phyloP scores from a whole-genome alignment of 1,284 basidiomycete species.

The Fomes fomentarius region DNA sequence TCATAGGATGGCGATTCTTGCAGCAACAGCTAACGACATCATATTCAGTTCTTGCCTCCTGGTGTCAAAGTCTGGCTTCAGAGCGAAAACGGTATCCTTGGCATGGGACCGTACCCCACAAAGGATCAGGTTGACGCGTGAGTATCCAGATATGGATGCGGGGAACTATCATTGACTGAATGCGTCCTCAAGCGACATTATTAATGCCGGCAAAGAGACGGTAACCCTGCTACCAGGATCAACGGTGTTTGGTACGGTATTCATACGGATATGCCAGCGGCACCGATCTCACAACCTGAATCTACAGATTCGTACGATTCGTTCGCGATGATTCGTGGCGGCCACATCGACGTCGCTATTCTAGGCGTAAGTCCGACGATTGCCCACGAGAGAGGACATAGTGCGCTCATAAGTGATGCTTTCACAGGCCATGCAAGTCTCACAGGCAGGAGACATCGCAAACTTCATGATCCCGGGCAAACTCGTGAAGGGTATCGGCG shows the following conservation, averaged over 20 bases:
- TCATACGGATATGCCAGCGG: slow-evolving; percentile 10
- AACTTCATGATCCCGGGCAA: slow-evolving; percentile 99
- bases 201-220: slow-evolving; percentile 97
- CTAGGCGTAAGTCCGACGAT: slow-evolving; percentile 52
- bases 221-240: slow-evolving; percentile 92
- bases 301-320: slow-evolving; percentile 81
- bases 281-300: background rate
- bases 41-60: slow-evolving; percentile 65
- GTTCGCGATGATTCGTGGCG: slow-evolving; percentile 96
- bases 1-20: too few relatives aligned
- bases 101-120: slow-evolving; percentile 94
- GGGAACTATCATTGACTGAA: slow-evolving; percentile 4
- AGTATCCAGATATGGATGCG: slow-evolving; percentile 36
- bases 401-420: slow-evolving; percentile 14
- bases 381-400: slow-evolving; percentile 1
- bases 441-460: slow-evolving; percentile 90
- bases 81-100: slow-evolving; percentile 94
- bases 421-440: slow-evolving; percentile 90
- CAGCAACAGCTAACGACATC: background rate
- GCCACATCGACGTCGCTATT: slow-evolving; percentile 94
- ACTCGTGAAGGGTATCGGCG: slow-evolving; percentile 93
- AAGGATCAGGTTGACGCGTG: slow-evolving; percentile 87
- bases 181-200: slow-evolving; percentile 66
- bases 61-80: slow-evolving; percentile 91
- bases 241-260: slow-evolving; percentile 76